Percentiles rank a stretch among this genome's conserved stretches.
Conservation (phyloP, 306 rosid genomes). For the Lagenaria siceraria region DNA sequence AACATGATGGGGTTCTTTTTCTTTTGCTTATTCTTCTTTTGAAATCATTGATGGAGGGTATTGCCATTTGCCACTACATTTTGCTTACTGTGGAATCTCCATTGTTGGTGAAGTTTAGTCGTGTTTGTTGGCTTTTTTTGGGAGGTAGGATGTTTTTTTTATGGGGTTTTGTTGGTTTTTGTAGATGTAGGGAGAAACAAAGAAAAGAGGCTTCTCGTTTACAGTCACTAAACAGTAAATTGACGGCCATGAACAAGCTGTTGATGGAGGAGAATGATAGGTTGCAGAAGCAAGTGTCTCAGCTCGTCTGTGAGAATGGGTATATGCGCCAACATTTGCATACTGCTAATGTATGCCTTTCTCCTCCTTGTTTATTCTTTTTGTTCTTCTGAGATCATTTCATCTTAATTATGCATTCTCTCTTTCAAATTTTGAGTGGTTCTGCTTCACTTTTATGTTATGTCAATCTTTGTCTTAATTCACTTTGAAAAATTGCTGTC, state of each 20-base stretch:
- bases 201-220: constrained; percentile 85
- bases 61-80: background rate
- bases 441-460: background rate
- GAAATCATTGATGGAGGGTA: background rate
- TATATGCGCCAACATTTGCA: constrained; percentile 85
- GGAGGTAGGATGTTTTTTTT: background rate
- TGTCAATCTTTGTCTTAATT: background rate
- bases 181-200: constrained; percentile 98
- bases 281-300: constrained; percentile 94
- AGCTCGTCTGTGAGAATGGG: constrained; percentile 89
- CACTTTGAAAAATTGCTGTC: background rate
- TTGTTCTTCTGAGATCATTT: background rate
- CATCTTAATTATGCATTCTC: background rate
- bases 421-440: background rate
- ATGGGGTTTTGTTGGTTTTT: constrained; percentile 4
- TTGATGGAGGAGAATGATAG: constrained; percentile 99
- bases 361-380: background rate
- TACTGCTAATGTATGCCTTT: constrained; percentile 12
- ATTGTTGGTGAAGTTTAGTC: background rate
- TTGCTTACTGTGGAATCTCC: background rate
- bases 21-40: background rate
- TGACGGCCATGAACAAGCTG: constrained; percentile 90
- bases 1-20: background rate
- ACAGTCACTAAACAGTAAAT: constrained; percentile 79
- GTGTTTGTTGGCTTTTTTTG: background rate